phyloP scores from a whole-genome alignment of 306 rosid species.

The Acacia acuminata region DNA sequence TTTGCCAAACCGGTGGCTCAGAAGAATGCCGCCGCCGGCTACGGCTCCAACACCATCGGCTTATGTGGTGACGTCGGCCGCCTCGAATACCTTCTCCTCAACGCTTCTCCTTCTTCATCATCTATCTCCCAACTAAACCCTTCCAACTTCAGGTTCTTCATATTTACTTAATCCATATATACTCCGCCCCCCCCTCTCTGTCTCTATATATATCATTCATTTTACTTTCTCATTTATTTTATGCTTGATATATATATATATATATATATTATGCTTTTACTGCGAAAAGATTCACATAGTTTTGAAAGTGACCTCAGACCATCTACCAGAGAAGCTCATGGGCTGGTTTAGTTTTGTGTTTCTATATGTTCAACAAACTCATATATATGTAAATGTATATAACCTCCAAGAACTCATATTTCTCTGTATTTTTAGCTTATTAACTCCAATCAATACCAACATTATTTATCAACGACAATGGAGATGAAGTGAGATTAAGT shows the following conservation, averaged over 20 bases:
- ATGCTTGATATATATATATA: not conserved
- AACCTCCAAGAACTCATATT: not conserved
- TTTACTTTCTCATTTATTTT: not conserved
- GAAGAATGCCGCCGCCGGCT: constrained; percentile 53
- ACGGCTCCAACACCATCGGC: constrained; percentile 78
- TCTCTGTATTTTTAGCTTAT: not conserved
- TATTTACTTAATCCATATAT: not conserved
- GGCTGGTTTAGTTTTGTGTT: not conserved
- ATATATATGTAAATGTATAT: not conserved
- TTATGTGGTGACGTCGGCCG: constrained; percentile 69
- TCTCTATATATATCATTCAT: not conserved
- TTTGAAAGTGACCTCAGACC: not conserved
- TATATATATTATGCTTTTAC: not conserved
- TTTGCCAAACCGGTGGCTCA: constrained; percentile 44
- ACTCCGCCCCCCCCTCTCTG: too few species aligned
- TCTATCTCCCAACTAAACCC: constrained; percentile 23
- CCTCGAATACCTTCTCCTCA: constrained; percentile 65
- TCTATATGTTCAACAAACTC: not conserved
- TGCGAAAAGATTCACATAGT: not conserved
- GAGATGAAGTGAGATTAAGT: too few species aligned
- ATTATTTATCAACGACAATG: too few species aligned
- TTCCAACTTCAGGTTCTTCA: constrained; percentile 51
- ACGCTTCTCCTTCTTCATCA: constrained; percentile 38
- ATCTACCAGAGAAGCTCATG: not conserved
- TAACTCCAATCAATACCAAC: not conserved